These are phyloP conservation scores for Russula lepida DNA, from an alignment of 768 basidiomycete species.

Conservation along the genomic window DNA sequence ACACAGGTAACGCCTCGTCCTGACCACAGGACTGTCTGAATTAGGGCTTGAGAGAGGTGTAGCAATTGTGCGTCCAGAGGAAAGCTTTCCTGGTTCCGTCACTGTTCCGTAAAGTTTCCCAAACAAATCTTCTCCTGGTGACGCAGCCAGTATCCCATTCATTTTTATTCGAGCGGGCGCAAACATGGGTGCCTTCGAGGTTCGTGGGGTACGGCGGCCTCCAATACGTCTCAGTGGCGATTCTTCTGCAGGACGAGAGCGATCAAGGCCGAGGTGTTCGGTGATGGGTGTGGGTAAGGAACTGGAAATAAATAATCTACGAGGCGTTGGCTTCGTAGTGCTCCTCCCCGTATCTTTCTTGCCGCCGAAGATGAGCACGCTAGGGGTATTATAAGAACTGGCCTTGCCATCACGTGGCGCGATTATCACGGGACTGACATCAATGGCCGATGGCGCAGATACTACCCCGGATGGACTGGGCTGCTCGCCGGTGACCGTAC, in stretches of 20 bases:
- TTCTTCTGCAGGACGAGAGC: constrained; percentile 32
- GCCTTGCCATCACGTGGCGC: constrained; percentile 30
- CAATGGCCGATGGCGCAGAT: constrained; percentile 25
- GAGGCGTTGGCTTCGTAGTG: constrained; percentile 29
- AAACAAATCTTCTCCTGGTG: constrained; percentile 18
- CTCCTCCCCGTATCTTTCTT: constrained; percentile 19
- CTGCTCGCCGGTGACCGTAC: constrained; percentile 49
- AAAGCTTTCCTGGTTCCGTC: constrained; percentile 4
- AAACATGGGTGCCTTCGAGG: constrained; percentile 19
- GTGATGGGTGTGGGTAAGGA: constrained; percentile 30
- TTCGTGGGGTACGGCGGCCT: constrained; percentile 4
- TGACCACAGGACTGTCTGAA: constrained; percentile 20
- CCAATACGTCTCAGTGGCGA: constrained; percentile 35
- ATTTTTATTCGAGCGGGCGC: constrained; percentile 15
- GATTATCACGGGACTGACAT: constrained; percentile 30
- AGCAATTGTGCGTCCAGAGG: not conserved
- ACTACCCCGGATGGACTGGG: constrained; percentile 34
- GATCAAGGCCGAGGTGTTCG: constrained; percentile 25
- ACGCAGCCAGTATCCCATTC: not conserved
- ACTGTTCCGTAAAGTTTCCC: constrained; percentile 11
- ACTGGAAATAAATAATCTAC: constrained; percentile 31
- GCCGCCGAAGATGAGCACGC: constrained; percentile 16
- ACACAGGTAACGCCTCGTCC: constrained; percentile 15
- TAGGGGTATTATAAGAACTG: constrained; percentile 34
- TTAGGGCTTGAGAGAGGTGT: constrained; percentile 19